phyloP scores from a whole-genome alignment of 495 filamentous ascomycete genomes.

The Aspergillus bertholletiae region DNA sequence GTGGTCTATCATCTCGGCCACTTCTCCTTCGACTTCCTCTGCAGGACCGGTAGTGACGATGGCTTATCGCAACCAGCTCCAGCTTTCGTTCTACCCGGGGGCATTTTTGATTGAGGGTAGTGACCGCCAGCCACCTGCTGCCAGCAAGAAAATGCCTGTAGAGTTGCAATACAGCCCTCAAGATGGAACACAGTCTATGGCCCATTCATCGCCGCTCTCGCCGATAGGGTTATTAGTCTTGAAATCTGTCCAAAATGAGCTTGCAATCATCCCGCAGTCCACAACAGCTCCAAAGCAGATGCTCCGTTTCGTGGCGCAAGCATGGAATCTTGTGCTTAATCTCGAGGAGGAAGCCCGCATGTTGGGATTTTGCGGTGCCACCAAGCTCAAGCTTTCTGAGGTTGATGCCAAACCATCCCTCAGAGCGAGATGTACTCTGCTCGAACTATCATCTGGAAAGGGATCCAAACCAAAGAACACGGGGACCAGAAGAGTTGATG shows the following conservation, averaged over 20 bases:
- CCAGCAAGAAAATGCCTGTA: constrained; percentile 22
- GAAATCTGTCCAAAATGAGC: constrained; percentile 32
- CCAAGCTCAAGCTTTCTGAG: constrained; percentile 35
- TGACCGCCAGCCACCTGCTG: not conserved
- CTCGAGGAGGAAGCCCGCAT: constrained; percentile 46
- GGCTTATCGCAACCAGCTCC: constrained; percentile 73
- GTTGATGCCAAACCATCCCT: constrained; percentile 28
- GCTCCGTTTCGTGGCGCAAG: constrained; percentile 35
- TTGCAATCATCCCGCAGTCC: constrained; percentile 31
- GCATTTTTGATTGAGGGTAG: constrained; percentile 45
- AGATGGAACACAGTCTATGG: constrained; percentile 11
- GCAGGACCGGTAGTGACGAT: constrained; percentile 62
- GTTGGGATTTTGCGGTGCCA: constrained; percentile 46
- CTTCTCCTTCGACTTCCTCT: constrained; percentile 29
- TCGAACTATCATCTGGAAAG: constrained; percentile 20
- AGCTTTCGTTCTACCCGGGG: constrained; percentile 68
- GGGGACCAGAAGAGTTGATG: constrained; percentile 28
- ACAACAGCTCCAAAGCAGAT: constrained; percentile 31
- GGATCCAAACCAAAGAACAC: constrained; percentile 15
- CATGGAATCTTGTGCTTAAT: constrained; percentile 36
- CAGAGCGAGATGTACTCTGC: constrained; percentile 38
- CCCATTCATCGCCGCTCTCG: constrained; percentile 16
- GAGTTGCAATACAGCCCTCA: constrained; percentile 24
- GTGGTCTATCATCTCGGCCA: constrained; percentile 71
- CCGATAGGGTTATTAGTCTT: constrained; percentile 36